Evolutionary conservation across 345 rosid species (phyloP), one percentile per base, ranked within the genome.

Genomic region (Hibiscus trionum): DNA sequence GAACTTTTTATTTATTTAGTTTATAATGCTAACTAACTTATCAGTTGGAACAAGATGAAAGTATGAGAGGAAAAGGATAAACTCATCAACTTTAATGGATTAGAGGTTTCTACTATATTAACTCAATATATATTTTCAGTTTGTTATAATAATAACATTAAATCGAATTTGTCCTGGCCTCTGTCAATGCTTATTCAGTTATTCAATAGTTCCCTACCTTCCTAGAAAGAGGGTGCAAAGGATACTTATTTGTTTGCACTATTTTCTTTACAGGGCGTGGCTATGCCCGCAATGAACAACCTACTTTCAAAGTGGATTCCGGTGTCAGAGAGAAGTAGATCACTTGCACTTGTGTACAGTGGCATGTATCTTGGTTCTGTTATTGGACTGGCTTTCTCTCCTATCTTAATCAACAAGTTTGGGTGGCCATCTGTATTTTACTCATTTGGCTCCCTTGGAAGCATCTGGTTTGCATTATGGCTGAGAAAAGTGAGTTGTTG

Each of bases 271-370:
- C 88, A 94, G 97, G 98, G 98, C 75, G 98, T 91, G 75, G 98
- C 98, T 50, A 94, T 94, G 98, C 98, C 98, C 76, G 97, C 98
- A 39, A 94, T 94, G 98, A 94, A 94, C 84, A 94, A 91, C 88
- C 78, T 91, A 73, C 88, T 94, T 71, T 94, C 98, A 16, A 91
- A 86, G 86, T 94, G 98, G 98, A 86, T 94, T 84, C 97, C 98
- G 31, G 97, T 94, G 79, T 91, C 97, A n/a, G 97, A 94, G 82
- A 87, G 98, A 84, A 94, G 98, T 87, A 87, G 98, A 77, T 90
- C 98, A 24, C 94, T 91, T 80, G 90, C 98, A 44, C 79, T 91
- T 2, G 98, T 94, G 59, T 94, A 91, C 61, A 94, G 98, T 66
- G 97, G 97, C 81, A 94, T 94, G 98, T 90, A 94, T 85, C 96